Evolutionary conservation across 2,329 filamentous ascomycete species (phyloP).

Genomic region (Phialophora verrucosa): DNA sequence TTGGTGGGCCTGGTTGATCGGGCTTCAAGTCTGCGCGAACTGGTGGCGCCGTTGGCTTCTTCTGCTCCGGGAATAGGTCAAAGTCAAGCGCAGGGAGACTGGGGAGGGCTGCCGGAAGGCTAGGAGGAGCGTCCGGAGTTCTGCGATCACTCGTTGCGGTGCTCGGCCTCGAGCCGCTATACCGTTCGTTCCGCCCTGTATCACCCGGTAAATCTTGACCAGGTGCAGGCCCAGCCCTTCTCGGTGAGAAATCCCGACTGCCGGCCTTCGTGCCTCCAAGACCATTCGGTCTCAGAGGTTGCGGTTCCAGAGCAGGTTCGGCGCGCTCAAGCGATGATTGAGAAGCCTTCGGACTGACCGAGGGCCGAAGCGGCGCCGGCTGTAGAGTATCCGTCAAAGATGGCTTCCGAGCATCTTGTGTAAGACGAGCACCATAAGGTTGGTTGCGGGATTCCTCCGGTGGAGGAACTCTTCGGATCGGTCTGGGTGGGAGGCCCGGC

Average conservation of each 20-base stretch:
- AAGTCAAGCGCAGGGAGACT: constrained; percentile 24
- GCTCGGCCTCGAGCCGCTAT: constrained; percentile 27
- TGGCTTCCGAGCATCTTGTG: constrained; percentile 26
- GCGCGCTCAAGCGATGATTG: constrained; percentile 28
- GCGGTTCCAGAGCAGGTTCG: constrained; percentile 25
- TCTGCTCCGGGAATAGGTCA: constrained; percentile 29
- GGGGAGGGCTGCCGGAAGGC: constrained; percentile 20
- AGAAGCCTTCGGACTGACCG: constrained; percentile 32
- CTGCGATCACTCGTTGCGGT: constrained; percentile 29
- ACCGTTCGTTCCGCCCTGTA: constrained; percentile 13
- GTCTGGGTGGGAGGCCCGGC: constrained; percentile 18
- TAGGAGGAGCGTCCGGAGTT: constrained; percentile 25
- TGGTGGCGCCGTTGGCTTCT: constrained; percentile 18
- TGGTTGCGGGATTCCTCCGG: constrained; percentile 25
- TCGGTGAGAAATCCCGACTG: constrained; percentile 15
- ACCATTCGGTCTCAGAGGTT: constrained; percentile 28
- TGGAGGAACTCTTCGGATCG: constrained; percentile 12
- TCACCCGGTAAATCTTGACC: constrained; percentile 26
- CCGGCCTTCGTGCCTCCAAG: constrained; percentile 14
- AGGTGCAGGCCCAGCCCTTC: constrained; percentile 24
- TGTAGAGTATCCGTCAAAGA: constrained; percentile 28
- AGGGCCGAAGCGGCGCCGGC: constrained; percentile 26
- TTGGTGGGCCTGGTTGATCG: constrained; percentile 41
- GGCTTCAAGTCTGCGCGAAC: constrained; percentile 38
- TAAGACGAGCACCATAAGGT: constrained; percentile 24